A percentile compares a stretch with the other conserved stretches of the same genome.
Conservation (phyloP, 768 basidiomycete species). For the Leucogyrophana mollusca region DNA sequence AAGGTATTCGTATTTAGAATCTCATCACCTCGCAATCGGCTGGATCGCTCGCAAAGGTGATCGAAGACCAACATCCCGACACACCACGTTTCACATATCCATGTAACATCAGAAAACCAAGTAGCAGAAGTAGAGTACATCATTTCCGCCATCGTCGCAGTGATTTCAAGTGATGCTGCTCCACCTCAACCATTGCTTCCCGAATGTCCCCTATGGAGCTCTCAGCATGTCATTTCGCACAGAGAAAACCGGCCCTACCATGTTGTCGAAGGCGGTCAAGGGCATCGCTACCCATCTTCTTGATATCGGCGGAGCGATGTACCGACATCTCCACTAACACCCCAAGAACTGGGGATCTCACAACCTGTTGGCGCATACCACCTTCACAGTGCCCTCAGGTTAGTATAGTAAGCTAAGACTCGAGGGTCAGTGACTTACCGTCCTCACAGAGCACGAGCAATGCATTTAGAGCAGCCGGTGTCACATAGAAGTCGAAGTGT, state of each 20-base stretch:
- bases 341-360: background rate
- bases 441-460: conserved; percentile 1
- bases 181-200: too few species aligned
- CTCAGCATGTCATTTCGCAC: too few species aligned
- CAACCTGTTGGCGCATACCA: background rate
- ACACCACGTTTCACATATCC: too few species aligned
- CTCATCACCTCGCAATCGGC: too few species aligned
- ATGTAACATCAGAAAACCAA: too few species aligned
- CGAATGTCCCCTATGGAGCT: too few species aligned
- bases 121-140: too few species aligned
- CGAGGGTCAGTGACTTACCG: background rate
- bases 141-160: too few species aligned
- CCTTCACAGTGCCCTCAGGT: background rate
- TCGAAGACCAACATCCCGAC: too few species aligned
- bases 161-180: too few species aligned
- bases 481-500: conserved; percentile 3
- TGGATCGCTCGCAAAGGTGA: too few species aligned
- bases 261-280: background rate
- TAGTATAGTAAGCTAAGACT: background rate
- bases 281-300: conserved; percentile 5
- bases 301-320: conserved; percentile 4
- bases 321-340: conserved; percentile 6
- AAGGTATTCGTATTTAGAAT: too few species aligned
- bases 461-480: conserved; percentile 3
- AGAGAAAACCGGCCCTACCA: background rate